These are phyloP conservation scores for Vicia faba DNA, from an alignment of 306 rosid genomes.

Conservation along the genomic window DNA sequence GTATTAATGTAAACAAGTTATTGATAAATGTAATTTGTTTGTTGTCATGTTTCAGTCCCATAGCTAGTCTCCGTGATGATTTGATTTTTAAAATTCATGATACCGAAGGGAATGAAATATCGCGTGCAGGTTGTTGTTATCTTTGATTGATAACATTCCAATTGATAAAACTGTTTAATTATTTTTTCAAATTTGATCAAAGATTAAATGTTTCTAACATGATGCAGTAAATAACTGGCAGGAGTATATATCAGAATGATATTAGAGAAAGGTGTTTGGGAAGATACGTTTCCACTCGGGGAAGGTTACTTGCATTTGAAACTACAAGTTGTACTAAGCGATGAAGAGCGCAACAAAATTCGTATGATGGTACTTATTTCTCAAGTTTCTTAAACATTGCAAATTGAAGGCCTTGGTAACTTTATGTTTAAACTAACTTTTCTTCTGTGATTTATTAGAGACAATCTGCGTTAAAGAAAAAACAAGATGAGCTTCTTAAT, in stretches of 20 bases:
- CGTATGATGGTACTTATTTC: slow-evolving; percentile 61
- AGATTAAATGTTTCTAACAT: slow-evolving; percentile 35
- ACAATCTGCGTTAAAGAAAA: slow-evolving; percentile 63
- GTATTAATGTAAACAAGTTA: too few relatives aligned
- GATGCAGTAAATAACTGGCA: slow-evolving; percentile 45
- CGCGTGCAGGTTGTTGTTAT: slow-evolving; percentile 67
- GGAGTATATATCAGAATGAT: slow-evolving; percentile 66
- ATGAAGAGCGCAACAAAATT: slow-evolving; percentile 73
- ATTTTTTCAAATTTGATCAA: background rate
- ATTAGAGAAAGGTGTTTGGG: slow-evolving; percentile 83
- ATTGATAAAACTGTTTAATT: background rate
- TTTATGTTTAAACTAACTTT: slow-evolving; percentile 8
- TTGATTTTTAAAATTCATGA: slow-evolving; percentile 65
- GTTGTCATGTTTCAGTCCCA: slow-evolving; percentile 58
- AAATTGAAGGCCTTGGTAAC: slow-evolving; percentile 3
- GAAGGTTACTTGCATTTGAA: slow-evolving; percentile 71
- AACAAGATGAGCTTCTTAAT: slow-evolving; percentile 59
- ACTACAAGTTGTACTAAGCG: slow-evolving; percentile 71
- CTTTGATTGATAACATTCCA: slow-evolving; percentile 17
- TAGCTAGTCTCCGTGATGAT: slow-evolving; percentile 74
- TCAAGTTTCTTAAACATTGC: background rate
- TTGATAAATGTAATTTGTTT: slow-evolving; percentile 7
- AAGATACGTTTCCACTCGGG: slow-evolving; percentile 72
- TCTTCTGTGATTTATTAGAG: slow-evolving; percentile 40
- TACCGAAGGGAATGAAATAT: slow-evolving; percentile 67